Evolutionary conservation across 352 stramenopile genomes (phyloP), one percentile per base, ranked within the genome.

Genomic region (Globisporangium middletonii): DNA sequence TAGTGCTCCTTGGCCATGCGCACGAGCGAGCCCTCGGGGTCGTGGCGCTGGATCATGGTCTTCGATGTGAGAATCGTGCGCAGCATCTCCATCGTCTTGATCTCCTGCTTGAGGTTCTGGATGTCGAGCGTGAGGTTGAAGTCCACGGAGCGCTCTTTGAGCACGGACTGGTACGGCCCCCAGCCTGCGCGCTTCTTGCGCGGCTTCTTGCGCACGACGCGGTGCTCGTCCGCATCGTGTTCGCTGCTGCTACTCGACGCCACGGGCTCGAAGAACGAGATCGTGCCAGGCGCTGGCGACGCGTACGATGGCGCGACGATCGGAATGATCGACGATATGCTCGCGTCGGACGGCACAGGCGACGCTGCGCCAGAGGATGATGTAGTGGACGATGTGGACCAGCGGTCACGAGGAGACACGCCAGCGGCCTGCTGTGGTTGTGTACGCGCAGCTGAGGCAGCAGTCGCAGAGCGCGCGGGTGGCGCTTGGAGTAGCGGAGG

Each of bases 61-160:
- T 65, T 67, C 15, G 69, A 43, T 1, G 35, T 44, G 0, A 78
- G 68, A 30, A 81, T 64, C 5, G 68, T 63, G 12, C 62, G 57
- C 28, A 63, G 49, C 45, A 53, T 64, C 43, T 61, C 38, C 19
- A 77, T 62, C 33, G 33, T 50, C n/a, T 62, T 55, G 57, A 77
- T 69, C 57, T 72, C 69, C 46, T 71, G 69, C 42, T 62, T 53
- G 38, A 77, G 50, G 27, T 60, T 59, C 56, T 73, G 58, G 23
- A 73, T 43, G 51, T 77, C 65, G 18, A 77, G 59, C 48, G 61
- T 53, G 37, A 77, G 50, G n/a, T 71, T 71, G 50, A 66, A 70
- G n/a, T 50, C 27, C 4, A 60, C 54, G 3, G 68, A 55, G 41
- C 61, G 57, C 50, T 77, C 65, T 19, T 61, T 64, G 33, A 41